These are phyloP conservation scores for Penicillium ucsense DNA, from an alignment of 495 filamentous ascomycete species.

Conservation along the genomic window DNA sequence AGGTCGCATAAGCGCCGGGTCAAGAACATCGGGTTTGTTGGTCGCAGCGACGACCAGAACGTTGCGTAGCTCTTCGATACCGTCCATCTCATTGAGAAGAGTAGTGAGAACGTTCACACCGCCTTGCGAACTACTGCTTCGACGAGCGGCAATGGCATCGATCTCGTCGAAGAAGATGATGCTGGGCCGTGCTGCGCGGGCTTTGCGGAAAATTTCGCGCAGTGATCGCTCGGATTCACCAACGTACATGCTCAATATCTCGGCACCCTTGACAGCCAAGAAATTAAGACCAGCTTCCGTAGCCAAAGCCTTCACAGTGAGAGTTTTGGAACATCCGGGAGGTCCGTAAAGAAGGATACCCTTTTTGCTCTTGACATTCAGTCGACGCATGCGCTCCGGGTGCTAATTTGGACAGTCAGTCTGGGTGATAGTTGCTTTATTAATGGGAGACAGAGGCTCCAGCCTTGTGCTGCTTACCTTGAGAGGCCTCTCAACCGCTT, in stretches of 20 bases:
- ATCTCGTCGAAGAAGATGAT: conserved; percentile 99
- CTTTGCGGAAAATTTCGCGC: conserved; percentile 80
- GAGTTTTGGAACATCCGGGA: conserved; percentile 91
- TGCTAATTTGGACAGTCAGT: conserved; percentile 30
- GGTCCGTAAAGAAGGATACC: conserved; percentile 90
- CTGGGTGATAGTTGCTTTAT: not conserved
- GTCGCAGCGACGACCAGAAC: conserved; percentile 92
- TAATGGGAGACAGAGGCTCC: not conserved
- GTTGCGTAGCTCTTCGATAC: conserved; percentile 73
- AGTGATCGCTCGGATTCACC: conserved; percentile 89
- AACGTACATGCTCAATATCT: conserved; percentile 94
- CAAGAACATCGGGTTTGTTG: conserved; percentile 78
- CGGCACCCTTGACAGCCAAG: conserved; percentile 91
- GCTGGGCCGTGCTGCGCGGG: conserved; percentile 74
- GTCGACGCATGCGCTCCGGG: conserved; percentile 47
- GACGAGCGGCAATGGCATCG: conserved; percentile 77
- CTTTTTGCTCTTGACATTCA: conserved; percentile 59
- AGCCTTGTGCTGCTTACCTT: conserved; percentile 29
- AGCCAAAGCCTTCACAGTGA: conserved; percentile 85
- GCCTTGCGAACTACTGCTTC: conserved; percentile 42
- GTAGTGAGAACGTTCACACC: conserved; percentile 82
- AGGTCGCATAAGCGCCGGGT: conserved; percentile 78
- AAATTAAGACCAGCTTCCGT: conserved; percentile 91
- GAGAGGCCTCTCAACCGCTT: conserved; percentile 56
- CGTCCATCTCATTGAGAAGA: conserved; percentile 92